Percentiles rank a stretch among this genome's conserved stretches.
Conservation (phyloP, 1,284 basidiomycete genomes). For the Agaricales sp. region DNA sequence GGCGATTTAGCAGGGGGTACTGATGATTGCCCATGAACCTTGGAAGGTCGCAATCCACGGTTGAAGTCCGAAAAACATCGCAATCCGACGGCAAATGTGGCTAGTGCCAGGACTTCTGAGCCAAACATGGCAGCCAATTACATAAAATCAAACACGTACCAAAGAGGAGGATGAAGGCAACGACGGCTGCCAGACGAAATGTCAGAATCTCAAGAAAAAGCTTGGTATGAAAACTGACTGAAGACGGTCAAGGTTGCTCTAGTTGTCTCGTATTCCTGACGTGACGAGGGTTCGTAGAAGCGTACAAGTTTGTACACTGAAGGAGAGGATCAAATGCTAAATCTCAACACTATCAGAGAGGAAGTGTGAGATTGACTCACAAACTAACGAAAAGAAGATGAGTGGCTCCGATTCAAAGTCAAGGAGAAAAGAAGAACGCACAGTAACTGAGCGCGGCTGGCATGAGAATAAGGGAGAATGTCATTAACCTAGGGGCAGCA, state of each 20-base stretch:
- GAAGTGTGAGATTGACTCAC: conserved; percentile 9
- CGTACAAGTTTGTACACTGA: conserved; percentile 73
- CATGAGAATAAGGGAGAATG: conserved; percentile 59
- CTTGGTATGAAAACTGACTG: conserved; percentile 42
- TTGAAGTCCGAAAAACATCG: conserved; percentile 75
- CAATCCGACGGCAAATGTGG: conserved; percentile 62
- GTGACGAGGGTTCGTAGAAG: conserved; percentile 56
- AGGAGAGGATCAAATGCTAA: conserved; percentile 6
- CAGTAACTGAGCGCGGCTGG: conserved; percentile 65
- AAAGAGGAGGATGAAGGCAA: conserved; percentile 64
- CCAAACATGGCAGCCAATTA: background rate
- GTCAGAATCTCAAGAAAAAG: conserved; percentile 3
- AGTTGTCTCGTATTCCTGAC: conserved; percentile 50
- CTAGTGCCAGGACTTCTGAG: background rate
- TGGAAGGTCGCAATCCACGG: conserved; percentile 58
- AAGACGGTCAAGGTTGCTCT: conserved; percentile 68
- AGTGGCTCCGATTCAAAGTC: no score
- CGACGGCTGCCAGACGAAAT: conserved; percentile 38
- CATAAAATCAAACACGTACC: conserved; percentile 12
- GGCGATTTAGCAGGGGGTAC: conserved; percentile 20
- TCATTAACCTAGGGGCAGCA: conserved; percentile 46
- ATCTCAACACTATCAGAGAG: background rate
- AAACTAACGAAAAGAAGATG: no score
- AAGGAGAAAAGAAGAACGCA: conserved; percentile 23
- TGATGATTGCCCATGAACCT: conserved; percentile 59